Conservation (phyloP, 2,329 filamentous ascomycete species). For the Didymella pinodella region DNA sequence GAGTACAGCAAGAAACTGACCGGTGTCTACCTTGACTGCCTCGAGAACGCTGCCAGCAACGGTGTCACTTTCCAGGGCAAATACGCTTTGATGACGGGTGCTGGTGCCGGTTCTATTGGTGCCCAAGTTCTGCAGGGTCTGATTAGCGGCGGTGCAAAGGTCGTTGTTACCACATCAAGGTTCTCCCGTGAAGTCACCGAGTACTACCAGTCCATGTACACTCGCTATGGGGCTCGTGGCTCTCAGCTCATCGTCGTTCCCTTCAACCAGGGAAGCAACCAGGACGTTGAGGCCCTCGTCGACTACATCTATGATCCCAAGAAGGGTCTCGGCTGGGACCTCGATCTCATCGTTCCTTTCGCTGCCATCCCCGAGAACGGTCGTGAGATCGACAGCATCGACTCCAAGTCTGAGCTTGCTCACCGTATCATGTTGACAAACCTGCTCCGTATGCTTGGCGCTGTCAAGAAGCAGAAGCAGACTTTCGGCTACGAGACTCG, state of each 20-base stretch:
- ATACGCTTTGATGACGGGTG: slow-evolving; percentile 97
- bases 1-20: slow-evolving; percentile 99
- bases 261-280: slow-evolving; percentile 98
- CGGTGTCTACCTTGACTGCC: slow-evolving; percentile 86
- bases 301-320: slow-evolving; percentile 97
- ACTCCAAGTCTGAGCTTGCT: slow-evolving; percentile 96
- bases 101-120: slow-evolving; percentile 95
- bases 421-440: slow-evolving; percentile 99
- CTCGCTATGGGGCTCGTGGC: slow-evolving; percentile 88
- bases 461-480: slow-evolving; percentile 89
- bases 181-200: slow-evolving; percentile 98
- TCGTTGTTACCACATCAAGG: slow-evolving; percentile 93
- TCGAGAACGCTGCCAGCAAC: slow-evolving; percentile 85
- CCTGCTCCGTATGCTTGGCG: slow-evolving; percentile 86
- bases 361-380: slow-evolving; percentile 98
- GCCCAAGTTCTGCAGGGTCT: slow-evolving; percentile 95
- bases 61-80: slow-evolving; percentile 94
- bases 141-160: slow-evolving; percentile 95
- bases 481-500: slow-evolving; percentile 90
- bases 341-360: slow-evolving; percentile 95
- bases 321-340: slow-evolving; percentile 96
- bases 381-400: slow-evolving; percentile 94
- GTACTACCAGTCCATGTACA: slow-evolving; percentile 99
- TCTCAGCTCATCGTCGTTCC: slow-evolving; percentile 98
- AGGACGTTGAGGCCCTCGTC: slow-evolving; percentile 92